A percentile compares a stretch with the other conserved stretches of the same genome.
phyloP scores from a whole-genome alignment of 768 basidiomycete species.

The Hygrophoropsis aurantiaca region DNA sequence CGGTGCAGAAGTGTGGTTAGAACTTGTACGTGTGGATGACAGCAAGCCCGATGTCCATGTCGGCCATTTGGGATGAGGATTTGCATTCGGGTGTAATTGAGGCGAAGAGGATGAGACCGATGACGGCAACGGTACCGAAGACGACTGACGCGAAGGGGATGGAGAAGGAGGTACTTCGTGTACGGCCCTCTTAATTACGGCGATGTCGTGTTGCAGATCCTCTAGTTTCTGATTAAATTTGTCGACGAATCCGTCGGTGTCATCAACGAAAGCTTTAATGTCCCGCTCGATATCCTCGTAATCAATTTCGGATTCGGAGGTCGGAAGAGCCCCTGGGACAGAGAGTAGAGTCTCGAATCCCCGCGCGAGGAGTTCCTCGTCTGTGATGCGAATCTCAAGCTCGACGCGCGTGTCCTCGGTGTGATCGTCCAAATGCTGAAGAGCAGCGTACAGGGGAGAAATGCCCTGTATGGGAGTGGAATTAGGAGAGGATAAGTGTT shows the following conservation, averaged over 20 bases:
- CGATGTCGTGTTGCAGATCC: constrained; percentile 77
- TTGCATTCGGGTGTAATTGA: no score
- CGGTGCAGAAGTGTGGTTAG: constrained; percentile 36
- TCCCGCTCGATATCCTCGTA: no score
- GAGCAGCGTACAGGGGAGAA: constrained; percentile 47
- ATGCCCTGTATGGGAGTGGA: background rate
- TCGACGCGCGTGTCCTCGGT: constrained; percentile 81
- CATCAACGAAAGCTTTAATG: constrained; percentile 56
- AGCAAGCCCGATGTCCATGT: constrained; percentile 64
- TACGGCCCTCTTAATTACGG: constrained; percentile 58
- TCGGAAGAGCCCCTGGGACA: constrained; percentile 47
- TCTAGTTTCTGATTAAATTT: constrained; percentile 61
- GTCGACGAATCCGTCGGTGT: constrained; percentile 43
- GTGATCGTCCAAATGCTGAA: constrained; percentile 68
- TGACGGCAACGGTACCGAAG: constrained; percentile 6
- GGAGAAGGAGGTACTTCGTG: constrained; percentile 43
- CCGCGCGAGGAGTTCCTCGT: constrained; percentile 62
- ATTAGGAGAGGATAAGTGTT: constrained; percentile 20
- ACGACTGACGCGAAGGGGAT: constrained; percentile 13
- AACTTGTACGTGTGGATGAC: constrained; percentile 37
- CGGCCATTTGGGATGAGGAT: constrained; percentile 29
- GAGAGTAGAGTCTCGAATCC: constrained; percentile 71
- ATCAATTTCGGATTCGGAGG: constrained; percentile 12
- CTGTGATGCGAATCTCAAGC: constrained; percentile 74
- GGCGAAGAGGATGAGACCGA: no score